Conservation (phyloP, 768 basidiomycete species). For the Lactifluus echinatus region DNA sequence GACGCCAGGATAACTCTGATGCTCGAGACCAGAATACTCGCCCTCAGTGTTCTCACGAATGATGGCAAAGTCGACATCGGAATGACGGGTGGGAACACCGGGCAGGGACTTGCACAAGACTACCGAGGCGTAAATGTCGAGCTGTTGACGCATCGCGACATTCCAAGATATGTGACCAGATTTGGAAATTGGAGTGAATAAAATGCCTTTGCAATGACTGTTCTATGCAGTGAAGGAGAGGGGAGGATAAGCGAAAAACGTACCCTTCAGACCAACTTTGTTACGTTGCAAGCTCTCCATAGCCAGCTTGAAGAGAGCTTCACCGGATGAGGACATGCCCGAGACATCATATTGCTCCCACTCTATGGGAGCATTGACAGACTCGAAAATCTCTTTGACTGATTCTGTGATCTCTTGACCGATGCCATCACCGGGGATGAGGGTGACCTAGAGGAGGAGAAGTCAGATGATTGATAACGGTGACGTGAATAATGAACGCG, state of each 20-base stretch:
- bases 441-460: constrained; percentile 60
- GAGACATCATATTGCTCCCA: constrained; percentile 99
- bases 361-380: constrained; percentile 96
- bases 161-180: constrained; percentile 99
- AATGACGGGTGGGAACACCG: constrained; percentile 91
- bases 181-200: constrained; percentile 96
- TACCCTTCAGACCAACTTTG: constrained; percentile 96
- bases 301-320: constrained; percentile 92
- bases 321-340: constrained; percentile 89
- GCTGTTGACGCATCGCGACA: constrained; percentile 98
- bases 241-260: constrained; percentile 17
- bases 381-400: constrained; percentile 97
- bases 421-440: constrained; percentile 97
- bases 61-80: constrained; percentile 96
- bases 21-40: constrained; percentile 97
- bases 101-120: constrained; percentile 97
- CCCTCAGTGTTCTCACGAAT: constrained; percentile 99
- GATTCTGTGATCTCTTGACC: constrained; percentile 96
- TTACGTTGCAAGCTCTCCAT: constrained; percentile 98
- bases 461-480: constrained; percentile 19
- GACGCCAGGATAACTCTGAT: constrained; percentile 96
- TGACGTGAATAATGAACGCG: neutral
- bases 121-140: constrained; percentile 98
- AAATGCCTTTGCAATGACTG: constrained; percentile 57
- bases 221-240: neutral